phyloP scores from a whole-genome alignment of 1,139 yeast species.

The Hyphopichia buzzinii region DNA sequence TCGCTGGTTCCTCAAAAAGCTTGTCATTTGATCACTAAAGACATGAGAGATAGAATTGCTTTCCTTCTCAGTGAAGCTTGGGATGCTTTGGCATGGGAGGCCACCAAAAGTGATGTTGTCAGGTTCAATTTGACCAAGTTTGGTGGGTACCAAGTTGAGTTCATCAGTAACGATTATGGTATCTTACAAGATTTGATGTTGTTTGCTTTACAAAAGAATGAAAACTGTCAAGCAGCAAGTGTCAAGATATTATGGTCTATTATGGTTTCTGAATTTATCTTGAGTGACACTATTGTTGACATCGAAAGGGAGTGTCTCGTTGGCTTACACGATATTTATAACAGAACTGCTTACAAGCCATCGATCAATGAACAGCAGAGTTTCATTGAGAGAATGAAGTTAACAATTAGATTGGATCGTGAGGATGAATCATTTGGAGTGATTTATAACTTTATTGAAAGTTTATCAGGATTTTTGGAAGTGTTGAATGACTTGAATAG shows the following conservation, averaged over 20 bases:
- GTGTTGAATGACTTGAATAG: conserved; percentile 66
- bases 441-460: conserved; percentile 53
- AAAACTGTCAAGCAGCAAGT: conserved; percentile 62
- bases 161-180: conserved; percentile 58
- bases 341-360: conserved; percentile 57
- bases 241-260: conserved; percentile 71
- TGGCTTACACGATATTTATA: conserved; percentile 66
- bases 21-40: conserved; percentile 61
- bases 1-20: conserved; percentile 75
- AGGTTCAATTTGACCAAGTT: conserved; percentile 63
- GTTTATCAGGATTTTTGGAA: conserved; percentile 60
- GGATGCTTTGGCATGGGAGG: conserved; percentile 73
- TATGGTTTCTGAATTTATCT: conserved; percentile 62
- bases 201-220: conserved; percentile 67
- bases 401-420: conserved; percentile 53
- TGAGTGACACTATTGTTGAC: conserved; percentile 57
- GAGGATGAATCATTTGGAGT: conserved; percentile 66
- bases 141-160: conserved; percentile 73
- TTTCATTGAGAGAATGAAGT: conserved; percentile 51
- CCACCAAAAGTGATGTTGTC: conserved; percentile 54
- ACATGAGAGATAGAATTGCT: conserved; percentile 62
- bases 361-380: conserved; percentile 51
- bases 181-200: conserved; percentile 65
- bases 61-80: conserved; percentile 58
- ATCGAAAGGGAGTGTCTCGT: conserved; percentile 62